These are phyloP conservation scores for Mitosporidium daphniae DNA, from an alignment of 371 early-diverging fungal species.

Conservation along the genomic window DNA sequence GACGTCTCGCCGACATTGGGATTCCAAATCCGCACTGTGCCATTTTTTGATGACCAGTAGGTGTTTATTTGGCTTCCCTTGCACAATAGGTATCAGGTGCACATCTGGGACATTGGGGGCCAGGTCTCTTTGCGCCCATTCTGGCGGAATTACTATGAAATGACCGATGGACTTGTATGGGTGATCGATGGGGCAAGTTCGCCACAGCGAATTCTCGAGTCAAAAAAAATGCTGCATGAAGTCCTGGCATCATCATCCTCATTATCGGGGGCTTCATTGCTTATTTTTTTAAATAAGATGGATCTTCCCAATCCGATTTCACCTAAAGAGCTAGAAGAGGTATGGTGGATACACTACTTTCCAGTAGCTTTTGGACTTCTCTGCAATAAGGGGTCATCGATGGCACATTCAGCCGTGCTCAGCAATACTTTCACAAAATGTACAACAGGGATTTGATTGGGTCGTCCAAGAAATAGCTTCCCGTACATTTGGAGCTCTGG, in stretches of 20 bases:
- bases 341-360: too few relatives aligned
- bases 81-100: slow-evolving; percentile 20
- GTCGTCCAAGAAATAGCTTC: too few relatives aligned
- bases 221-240: slow-evolving; percentile 25
- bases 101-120: slow-evolving; percentile 91
- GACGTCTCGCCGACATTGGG: slow-evolving; percentile 87
- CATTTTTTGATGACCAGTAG: slow-evolving; percentile 1
- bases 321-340: too few relatives aligned
- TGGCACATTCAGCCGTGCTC: too few relatives aligned
- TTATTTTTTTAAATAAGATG: slow-evolving; percentile 80
- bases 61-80: slow-evolving; percentile 1
- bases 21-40: slow-evolving; percentile 67
- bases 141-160: slow-evolving; percentile 97
- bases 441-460: too few relatives aligned
- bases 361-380: too few relatives aligned
- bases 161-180: slow-evolving; percentile 87
- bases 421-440: too few relatives aligned
- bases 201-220: slow-evolving; percentile 25
- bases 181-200: slow-evolving; percentile 81
- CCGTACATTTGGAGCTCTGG: too few relatives aligned
- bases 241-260: slow-evolving; percentile 30
- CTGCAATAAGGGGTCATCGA: too few relatives aligned
- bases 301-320: too few relatives aligned
- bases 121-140: slow-evolving; percentile 78
- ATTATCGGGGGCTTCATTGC: slow-evolving; percentile 47